Evolutionary conservation across 352 stramenopile species (phyloP).

Genomic region (Globisporangium nunn): DNA sequence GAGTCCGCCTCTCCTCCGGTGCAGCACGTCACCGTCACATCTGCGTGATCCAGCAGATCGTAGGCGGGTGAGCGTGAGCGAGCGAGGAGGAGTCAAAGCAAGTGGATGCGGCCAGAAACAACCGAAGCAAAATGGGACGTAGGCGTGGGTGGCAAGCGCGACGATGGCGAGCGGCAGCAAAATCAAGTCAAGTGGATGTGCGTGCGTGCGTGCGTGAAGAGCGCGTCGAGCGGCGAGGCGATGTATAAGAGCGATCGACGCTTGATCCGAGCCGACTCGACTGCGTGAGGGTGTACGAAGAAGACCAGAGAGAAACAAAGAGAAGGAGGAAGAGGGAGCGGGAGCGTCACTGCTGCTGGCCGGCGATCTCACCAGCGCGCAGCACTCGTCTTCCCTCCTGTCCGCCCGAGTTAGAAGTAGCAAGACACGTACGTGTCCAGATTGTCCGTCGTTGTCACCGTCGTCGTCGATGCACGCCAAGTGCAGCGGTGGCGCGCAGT

Average conservation of each 20-base stretch:
- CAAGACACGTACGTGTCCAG: not conserved
- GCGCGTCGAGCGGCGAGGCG: not conserved
- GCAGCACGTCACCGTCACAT: conserved; percentile 67
- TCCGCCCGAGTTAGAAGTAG: not conserved
- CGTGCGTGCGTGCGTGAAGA: not conserved
- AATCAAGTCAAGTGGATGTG: not conserved
- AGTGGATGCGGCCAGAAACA: not conserved
- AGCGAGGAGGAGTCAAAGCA: not conserved
- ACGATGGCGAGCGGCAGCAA: not conserved
- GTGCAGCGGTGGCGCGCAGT: not conserved
- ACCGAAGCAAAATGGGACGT: not conserved
- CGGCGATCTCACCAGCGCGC: too few relatives aligned
- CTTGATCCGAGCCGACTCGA: not conserved
- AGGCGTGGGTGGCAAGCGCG: not conserved
- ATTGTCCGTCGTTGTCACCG: not conserved
- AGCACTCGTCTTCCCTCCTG: too few relatives aligned
- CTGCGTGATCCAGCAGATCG: conserved; percentile 25
- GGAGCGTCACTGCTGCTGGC: too few relatives aligned
- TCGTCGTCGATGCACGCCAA: not conserved
- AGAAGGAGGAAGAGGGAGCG: not conserved
- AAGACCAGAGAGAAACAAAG: not conserved
- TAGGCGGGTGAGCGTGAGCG: not conserved
- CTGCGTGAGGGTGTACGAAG: not conserved
- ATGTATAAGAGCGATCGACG: not conserved
- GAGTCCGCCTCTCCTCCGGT: conserved; percentile 40